phyloP scores from a whole-genome alignment of 164 flowering plant genomes.

The Magnolia sinica region DNA sequence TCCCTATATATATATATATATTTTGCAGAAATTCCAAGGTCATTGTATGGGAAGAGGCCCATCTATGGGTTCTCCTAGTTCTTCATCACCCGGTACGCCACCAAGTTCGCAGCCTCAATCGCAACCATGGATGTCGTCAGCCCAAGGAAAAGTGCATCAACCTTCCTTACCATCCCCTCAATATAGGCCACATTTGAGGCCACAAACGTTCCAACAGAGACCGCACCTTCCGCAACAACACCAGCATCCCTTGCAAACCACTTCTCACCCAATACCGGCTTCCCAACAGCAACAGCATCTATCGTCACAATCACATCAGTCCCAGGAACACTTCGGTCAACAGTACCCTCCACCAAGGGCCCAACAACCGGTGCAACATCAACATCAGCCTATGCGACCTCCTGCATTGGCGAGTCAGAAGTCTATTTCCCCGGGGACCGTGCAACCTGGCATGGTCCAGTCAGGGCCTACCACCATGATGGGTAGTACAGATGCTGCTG shows the following conservation, averaged over 20 bases:
- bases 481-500: slow-evolving; percentile 40
- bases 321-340: slow-evolving; percentile 55
- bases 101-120: slow-evolving; percentile 47
- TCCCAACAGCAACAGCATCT: slow-evolving; percentile 39
- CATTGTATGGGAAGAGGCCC: slow-evolving; percentile 39
- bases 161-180: slow-evolving; percentile 66
- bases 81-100: slow-evolving; percentile 46
- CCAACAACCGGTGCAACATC: slow-evolving; percentile 43
- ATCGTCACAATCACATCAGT: slow-evolving; percentile 36
- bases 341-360: slow-evolving; percentile 48
- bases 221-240: slow-evolving; percentile 49
- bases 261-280: slow-evolving; percentile 43
- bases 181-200: slow-evolving; percentile 47
- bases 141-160: slow-evolving; percentile 45
- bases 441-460: slow-evolving; percentile 34
- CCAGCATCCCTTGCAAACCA: slow-evolving; percentile 31
- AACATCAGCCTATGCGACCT: slow-evolving; percentile 43
- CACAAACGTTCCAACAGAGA: slow-evolving; percentile 59
- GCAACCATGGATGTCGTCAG: slow-evolving; percentile 71
- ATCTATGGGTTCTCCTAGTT: slow-evolving; percentile 42
- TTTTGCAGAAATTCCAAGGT: slow-evolving; percentile 62
- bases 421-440: slow-evolving; percentile 33
- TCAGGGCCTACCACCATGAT: slow-evolving; percentile 17
- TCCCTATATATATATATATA: no score
- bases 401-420: slow-evolving; percentile 52